Evolutionary conservation across 495 filamentous ascomycete genomes (phyloP), one percentile per base, ranked within the genome.

Genomic region (Penicillium mononematosum): DNA sequence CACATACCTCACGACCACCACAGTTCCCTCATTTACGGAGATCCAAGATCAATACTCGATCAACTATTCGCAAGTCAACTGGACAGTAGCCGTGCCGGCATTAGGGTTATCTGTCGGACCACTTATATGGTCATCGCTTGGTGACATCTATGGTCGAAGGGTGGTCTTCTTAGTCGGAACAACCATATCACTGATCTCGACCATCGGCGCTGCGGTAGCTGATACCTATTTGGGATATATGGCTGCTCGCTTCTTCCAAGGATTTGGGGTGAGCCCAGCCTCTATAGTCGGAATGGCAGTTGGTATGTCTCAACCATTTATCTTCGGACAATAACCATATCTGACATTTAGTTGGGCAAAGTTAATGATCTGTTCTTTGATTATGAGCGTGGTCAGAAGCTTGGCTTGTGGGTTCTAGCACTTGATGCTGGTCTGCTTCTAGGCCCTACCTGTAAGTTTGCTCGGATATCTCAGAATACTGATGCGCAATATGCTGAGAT

Each of bases 1-100:
- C 68, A 86, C 84, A 11, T 86, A 85, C 64, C 76, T 84, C 45
- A 86, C 83, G 4, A 86, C 84, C 0, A 83, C 80, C 3, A 83
- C 84, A 0, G 78, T 87, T 2, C 83, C 83, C 2, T 83, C 83
- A 0, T 86, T 86, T 60, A 52, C 72, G 1, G 70, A 75, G 12
- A 74, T 85, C 17, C 78, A 85, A 60, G 61, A 69, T 20, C 70
- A 81, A 50, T 84, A 78, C 60, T 51, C 59, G 36, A 76, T 82
- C 56, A 69, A 61, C 31, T 79, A 81, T 58, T 68, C 77, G 3
- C 74, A 85, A 58, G 77, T 81, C 22, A 85, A 86, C 66, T 87
- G 83, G 84, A 87, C 83, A 2, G 77, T 87, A 27, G 84, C 84
- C 24, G 72, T 87, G 50, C 84, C 84, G 0, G 81, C 83, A 1